Evolutionary conservation across 148 eudicot species (phyloP).

Genomic region (Vaccinium vitisidaea): DNA sequence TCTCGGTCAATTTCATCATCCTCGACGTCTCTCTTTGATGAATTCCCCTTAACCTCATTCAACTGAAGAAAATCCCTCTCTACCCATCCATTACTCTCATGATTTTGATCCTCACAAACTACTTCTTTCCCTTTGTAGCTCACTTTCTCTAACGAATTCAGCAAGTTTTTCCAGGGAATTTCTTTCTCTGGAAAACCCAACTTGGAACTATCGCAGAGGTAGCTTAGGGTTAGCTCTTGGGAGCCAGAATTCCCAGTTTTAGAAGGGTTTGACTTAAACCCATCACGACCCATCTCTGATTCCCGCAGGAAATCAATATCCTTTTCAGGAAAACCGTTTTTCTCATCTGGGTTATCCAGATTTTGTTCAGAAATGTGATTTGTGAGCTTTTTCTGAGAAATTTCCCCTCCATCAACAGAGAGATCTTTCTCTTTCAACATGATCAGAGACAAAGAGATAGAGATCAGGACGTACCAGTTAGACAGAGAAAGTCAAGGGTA

Average conservation of each 20-base stretch:
- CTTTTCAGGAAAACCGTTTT: slow-evolving; percentile 39
- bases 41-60: slow-evolving; percentile 47
- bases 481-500: not conserved
- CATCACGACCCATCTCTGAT: slow-evolving; percentile 29
- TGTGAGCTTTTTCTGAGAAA: slow-evolving; percentile 19
- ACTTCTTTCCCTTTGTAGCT: slow-evolving; percentile 59
- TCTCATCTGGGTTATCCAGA: slow-evolving; percentile 39
- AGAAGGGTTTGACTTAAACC: slow-evolving; percentile 35
- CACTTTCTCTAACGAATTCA: slow-evolving; percentile 40
- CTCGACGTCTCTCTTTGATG: slow-evolving; percentile 37
- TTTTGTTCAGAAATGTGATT: slow-evolving; percentile 30
- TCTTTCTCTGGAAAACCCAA: slow-evolving; percentile 39
- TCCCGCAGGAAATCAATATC: slow-evolving; percentile 46
- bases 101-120: slow-evolving; percentile 39
- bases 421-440: slow-evolving; percentile 35
- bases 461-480: slow-evolving; percentile 19
- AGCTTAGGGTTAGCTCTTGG: slow-evolving; percentile 76
- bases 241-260: slow-evolving; percentile 33
- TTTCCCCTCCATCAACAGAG: slow-evolving; percentile 33
- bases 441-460: not conserved
- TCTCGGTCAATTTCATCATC: slow-evolving; percentile 33
- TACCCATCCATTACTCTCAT: slow-evolving; percentile 47
- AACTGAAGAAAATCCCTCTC: slow-evolving; percentile 77
- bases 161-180: slow-evolving; percentile 26
- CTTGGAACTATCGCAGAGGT: slow-evolving; percentile 64